Conservation (phyloP, 2,329 filamentous ascomycete genomes). For the Pseudogymnoascus sp. region DNA sequence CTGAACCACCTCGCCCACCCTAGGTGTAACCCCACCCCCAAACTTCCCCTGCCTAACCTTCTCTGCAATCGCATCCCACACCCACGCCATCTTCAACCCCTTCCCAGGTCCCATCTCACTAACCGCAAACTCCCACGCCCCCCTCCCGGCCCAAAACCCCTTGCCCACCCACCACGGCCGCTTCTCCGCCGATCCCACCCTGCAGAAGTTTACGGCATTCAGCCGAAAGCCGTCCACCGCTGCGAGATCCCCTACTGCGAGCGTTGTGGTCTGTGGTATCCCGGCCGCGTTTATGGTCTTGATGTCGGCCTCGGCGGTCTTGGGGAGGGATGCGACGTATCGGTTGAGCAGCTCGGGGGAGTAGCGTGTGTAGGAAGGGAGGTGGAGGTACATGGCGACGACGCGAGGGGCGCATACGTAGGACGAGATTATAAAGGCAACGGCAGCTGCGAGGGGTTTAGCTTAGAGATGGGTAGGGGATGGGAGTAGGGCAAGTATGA, state of each 20-base stretch:
- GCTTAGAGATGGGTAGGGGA: conserved; percentile 26
- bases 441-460: conserved; percentile 36
- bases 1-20: conserved; percentile 24
- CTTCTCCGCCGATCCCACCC: neutral
- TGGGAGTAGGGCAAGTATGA: conserved; percentile 27
- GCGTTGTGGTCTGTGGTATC: conserved; percentile 23
- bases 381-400: conserved; percentile 60
- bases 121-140: neutral
- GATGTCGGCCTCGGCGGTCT: conserved; percentile 32
- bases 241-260: neutral
- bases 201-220: neutral
- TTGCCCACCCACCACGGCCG: conserved; percentile 1
- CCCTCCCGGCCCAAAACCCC: neutral
- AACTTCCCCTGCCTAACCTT: conserved; percentile 7
- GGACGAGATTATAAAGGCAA: conserved; percentile 55
- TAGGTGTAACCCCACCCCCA: conserved; percentile 18
- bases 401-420: conserved; percentile 65
- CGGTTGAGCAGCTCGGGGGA: conserved; percentile 50
- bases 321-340: conserved; percentile 37
- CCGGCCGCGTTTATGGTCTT: conserved; percentile 36
- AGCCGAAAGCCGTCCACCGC: neutral
- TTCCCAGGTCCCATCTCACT: neutral
- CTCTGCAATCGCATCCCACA: conserved; percentile 17
- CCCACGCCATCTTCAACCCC: conserved; percentile 12
- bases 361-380: conserved; percentile 58